Evolutionary conservation across 2,329 filamentous ascomycete genomes (phyloP).

Genomic region (Neopestalotiopsis sp.): DNA sequence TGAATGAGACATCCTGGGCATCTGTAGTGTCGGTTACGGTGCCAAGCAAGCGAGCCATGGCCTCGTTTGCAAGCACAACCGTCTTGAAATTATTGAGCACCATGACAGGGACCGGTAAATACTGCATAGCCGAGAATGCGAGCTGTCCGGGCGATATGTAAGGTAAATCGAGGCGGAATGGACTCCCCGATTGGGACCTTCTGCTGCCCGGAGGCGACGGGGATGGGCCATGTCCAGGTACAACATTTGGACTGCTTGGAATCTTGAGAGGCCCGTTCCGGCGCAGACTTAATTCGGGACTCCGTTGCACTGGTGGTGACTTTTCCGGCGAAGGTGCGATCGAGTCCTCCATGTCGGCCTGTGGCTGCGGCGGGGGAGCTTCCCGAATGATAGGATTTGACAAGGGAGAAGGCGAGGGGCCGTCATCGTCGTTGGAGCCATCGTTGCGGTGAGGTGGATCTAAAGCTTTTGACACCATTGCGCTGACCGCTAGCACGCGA

Average conservation of each 20-base stretch:
- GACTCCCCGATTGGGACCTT: constrained; percentile 38
- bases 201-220: constrained; percentile 25
- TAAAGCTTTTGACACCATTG: constrained; percentile 16
- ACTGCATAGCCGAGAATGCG: constrained; percentile 73
- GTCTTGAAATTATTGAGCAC: constrained; percentile 74
- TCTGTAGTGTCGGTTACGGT: constrained; percentile 52
- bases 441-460: background rate
- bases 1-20: constrained; percentile 47
- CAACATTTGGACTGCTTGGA: constrained; percentile 17
- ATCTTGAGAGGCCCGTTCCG: constrained; percentile 10
- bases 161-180: constrained; percentile 49
- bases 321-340: background rate
- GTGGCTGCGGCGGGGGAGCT: background rate
- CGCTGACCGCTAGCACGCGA: constrained; percentile 14
- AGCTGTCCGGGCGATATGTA: constrained; percentile 57
- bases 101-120: constrained; percentile 74
- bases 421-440: constrained; percentile 4
- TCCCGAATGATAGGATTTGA: background rate
- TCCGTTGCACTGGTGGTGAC: constrained; percentile 1
- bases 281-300: constrained; percentile 14
- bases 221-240: constrained; percentile 6
- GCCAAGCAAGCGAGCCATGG: constrained; percentile 73
- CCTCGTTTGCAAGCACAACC: constrained; percentile 75
- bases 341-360: background rate
- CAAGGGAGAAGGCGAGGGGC: background rate